Conservation (phyloP, 2,329 filamentous ascomycete species). For the Thelonectria discophora region DNA sequence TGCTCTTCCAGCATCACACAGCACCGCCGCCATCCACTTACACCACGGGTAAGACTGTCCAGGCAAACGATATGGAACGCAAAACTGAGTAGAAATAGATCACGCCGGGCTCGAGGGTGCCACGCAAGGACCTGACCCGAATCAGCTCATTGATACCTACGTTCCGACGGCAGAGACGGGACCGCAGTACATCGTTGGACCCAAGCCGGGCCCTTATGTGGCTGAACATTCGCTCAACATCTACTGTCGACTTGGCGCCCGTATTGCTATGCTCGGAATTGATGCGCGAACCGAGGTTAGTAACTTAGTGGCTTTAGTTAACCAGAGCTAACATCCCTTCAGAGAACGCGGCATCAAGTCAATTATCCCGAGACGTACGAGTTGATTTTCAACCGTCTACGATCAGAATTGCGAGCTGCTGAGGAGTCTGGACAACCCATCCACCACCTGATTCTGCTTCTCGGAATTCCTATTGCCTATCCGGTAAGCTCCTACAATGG, state of each 20-base stretch:
- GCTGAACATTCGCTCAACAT: slow-evolving; percentile 86
- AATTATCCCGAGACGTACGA: slow-evolving; percentile 95
- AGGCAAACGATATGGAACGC: not conserved
- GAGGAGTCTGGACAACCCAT: slow-evolving; percentile 77
- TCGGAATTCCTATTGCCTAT: slow-evolving; percentile 89
- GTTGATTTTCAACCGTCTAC: slow-evolving; percentile 79
- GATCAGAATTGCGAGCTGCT: slow-evolving; percentile 75
- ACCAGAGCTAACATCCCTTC: slow-evolving; percentile 53
- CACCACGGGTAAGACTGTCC: slow-evolving; percentile 55
- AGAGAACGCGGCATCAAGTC: slow-evolving; percentile 89
- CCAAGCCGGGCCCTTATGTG: slow-evolving; percentile 87
- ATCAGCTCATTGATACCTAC: slow-evolving; percentile 78
- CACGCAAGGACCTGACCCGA: slow-evolving; percentile 69
- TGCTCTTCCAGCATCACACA: slow-evolving; percentile 96
- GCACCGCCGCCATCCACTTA: slow-evolving; percentile 86
- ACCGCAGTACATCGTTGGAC: slow-evolving; percentile 80
- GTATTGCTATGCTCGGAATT: slow-evolving; percentile 85
- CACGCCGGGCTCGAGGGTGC: slow-evolving; percentile 36
- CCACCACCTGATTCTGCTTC: slow-evolving; percentile 85
- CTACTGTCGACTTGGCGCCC: slow-evolving; percentile 83
- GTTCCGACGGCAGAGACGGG: slow-evolving; percentile 68
- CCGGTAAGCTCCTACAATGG: slow-evolving; percentile 63
- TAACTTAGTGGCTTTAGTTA: not conserved
- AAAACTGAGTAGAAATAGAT: slow-evolving; percentile 34
- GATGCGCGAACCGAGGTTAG: slow-evolving; percentile 88